Base-by-base conservation (phyloP, 208 protist genomes). In the Wallacemonas sp. region DNA sequence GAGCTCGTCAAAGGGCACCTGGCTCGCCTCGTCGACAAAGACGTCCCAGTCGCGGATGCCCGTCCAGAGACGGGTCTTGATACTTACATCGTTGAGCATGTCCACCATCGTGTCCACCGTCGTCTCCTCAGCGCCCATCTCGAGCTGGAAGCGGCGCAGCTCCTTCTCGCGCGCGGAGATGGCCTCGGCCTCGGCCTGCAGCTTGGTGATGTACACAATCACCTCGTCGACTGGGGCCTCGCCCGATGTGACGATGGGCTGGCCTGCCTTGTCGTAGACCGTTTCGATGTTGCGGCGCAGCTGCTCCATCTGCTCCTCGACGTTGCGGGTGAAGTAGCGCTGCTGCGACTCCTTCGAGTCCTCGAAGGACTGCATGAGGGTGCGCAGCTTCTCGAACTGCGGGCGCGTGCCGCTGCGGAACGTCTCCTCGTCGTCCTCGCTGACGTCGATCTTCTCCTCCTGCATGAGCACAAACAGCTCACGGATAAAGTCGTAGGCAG, bases 251-350 rank as follows among this genome's bases (percentile, higher is more conserved):
- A 99, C 76, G 52, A 96, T 94, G 19, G 91, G 73, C 69, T 98
- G 84, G 6, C 88, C 82, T 2, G 92, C 85, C 34, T 85, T 78
- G 70, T 95, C 81, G 68, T 90, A 87, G 34, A 98, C 85, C 52
- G 83, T 90, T 70, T 93, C 85, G 62, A 98, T 94, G 41, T 80
- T 65, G 52, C 74, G 87, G 44, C 89, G 85, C 60, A 98, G 84
- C 61, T 93, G 75, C 29, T 94, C 88, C 81, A 98, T 96, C 65
- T 97, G 83, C 73, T 97, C 88, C 30, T 98, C 94, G 29, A 99
- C 81, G 71, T 93, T 88, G 36, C 88, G 88, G 43, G 86, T 87
- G 75, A 98, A 98, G 67, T 92, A 74, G 39, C 94, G 89, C 69
- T 95, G 81, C 70, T 96, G 89, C 21, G 83, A 60, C 33, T 97